Evolutionary conservation across 1,284 basidiomycete species (phyloP).

Genomic region (Abortiporus biennis): DNA sequence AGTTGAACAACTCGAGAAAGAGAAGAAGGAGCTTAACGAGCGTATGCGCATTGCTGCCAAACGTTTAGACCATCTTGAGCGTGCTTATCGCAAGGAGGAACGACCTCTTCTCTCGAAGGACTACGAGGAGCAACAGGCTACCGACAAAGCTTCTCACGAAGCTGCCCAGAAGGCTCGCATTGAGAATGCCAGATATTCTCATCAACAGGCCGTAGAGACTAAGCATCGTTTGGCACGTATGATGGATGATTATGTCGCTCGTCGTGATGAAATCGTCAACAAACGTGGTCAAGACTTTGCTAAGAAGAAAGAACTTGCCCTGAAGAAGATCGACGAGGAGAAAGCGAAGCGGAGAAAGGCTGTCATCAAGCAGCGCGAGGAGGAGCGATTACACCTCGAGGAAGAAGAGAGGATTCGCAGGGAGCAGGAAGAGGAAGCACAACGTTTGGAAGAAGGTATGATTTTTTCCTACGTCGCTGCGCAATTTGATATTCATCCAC

Average conservation of each 20-base stretch:
- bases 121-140: conserved; percentile 82
- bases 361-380: conserved; percentile 53
- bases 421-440: conserved; percentile 49
- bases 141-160: conserved; percentile 72
- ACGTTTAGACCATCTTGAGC: conserved; percentile 93
- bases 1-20: conserved; percentile 94
- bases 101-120: conserved; percentile 82
- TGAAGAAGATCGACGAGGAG: conserved; percentile 78
- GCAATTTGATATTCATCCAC: conserved; percentile 6
- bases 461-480: conserved; percentile 3
- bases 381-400: conserved; percentile 40
- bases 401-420: conserved; percentile 42
- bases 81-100: conserved; percentile 94
- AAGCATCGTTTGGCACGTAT: conserved; percentile 79
- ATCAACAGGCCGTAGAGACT: conserved; percentile 68
- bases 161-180: conserved; percentile 55
- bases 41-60: conserved; percentile 83
- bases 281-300: conserved; percentile 72
- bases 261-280: conserved; percentile 54
- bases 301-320: conserved; percentile 53
- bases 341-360: conserved; percentile 68
- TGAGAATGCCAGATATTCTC: conserved; percentile 55
- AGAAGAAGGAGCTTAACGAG: conserved; percentile 87
- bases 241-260: conserved; percentile 66
- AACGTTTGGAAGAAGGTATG: conserved; percentile 31